These are phyloP conservation scores for Emergomyces pasteurianus DNA, from an alignment of 2,329 filamentous ascomycete genomes.

Conservation along the genomic window DNA sequence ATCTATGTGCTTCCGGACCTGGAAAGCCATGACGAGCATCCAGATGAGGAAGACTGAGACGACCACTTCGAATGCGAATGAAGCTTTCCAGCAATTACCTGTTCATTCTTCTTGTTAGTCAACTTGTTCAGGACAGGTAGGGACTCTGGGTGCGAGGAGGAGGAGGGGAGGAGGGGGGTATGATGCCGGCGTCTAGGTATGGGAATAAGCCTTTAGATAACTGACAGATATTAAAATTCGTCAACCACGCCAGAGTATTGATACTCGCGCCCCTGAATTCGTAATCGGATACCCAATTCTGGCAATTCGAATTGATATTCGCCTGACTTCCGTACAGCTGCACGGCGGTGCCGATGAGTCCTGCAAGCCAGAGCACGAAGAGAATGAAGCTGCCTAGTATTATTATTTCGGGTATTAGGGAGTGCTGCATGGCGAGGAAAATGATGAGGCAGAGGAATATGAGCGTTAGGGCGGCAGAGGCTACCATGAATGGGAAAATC, in stretches of 20 bases:
- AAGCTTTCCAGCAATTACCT: slow-evolving; percentile 52
- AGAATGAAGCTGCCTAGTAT: slow-evolving; percentile 50
- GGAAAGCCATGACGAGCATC: slow-evolving; percentile 53
- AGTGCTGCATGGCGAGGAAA: slow-evolving; percentile 43
- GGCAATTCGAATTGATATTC: slow-evolving; percentile 48
- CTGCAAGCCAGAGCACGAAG: slow-evolving; percentile 49
- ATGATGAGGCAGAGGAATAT: slow-evolving; percentile 49
- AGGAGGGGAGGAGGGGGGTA: neutral
- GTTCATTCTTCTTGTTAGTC: slow-evolving; percentile 10
- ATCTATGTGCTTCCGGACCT: slow-evolving; percentile 31
- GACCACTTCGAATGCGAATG: slow-evolving; percentile 52
- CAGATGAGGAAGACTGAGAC: slow-evolving; percentile 52
- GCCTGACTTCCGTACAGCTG: slow-evolving; percentile 47
- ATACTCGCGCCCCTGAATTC: slow-evolving; percentile 36
- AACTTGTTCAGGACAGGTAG: neutral
- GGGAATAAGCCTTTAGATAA: too few species aligned
- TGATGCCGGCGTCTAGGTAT: too few species aligned
- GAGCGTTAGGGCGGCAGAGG: slow-evolving; percentile 44
- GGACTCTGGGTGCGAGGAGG: too few species aligned
- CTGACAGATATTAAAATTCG: slow-evolving; percentile 51
- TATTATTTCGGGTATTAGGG: slow-evolving; percentile 47
- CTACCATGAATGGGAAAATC: slow-evolving; percentile 54
- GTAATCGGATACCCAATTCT: slow-evolving; percentile 42
- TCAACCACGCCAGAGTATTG: slow-evolving; percentile 49
- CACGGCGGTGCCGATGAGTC: slow-evolving; percentile 50